phyloP scores from a whole-genome alignment of 306 rosid genomes.

The Quillaja saponaria region DNA sequence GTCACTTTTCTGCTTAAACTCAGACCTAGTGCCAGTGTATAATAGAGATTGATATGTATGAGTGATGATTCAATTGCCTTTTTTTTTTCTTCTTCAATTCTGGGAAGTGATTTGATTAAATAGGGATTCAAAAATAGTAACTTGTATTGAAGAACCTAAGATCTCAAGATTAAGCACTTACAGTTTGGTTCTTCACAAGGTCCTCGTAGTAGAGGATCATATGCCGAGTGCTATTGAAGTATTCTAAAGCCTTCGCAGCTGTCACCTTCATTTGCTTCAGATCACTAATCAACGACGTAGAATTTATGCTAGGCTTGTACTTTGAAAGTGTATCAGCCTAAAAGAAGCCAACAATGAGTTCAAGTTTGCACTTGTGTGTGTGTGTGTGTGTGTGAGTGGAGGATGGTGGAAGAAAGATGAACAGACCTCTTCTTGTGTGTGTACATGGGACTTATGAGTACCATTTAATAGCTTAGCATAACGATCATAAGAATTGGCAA shows the following conservation, averaged over 20 bases:
- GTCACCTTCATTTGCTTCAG: conserved; percentile 67
- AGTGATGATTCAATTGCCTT: not conserved
- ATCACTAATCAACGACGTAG: conserved; percentile 55
- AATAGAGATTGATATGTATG: not conserved
- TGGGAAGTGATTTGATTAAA: not conserved
- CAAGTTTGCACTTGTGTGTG: conserved; percentile 3
- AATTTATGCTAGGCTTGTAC: conserved; percentile 76
- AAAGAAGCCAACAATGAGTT: conserved; percentile 30
- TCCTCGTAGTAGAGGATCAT: conserved; percentile 81
- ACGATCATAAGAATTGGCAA: conserved; percentile 90
- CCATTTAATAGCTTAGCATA: conserved; percentile 89
- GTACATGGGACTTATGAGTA: conserved; percentile 93
- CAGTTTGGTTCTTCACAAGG: conserved; percentile 63
- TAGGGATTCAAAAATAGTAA: not conserved
- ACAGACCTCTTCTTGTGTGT: conserved; percentile 77
- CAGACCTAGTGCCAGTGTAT: not conserved
- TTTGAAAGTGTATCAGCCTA: conserved; percentile 80
- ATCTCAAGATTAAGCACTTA: conserved; percentile 40
- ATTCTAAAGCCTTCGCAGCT: conserved; percentile 58
- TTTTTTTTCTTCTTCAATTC: too few species aligned
- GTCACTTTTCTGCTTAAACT: conserved; percentile 10
- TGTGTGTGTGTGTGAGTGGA: not conserved
- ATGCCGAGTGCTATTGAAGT: conserved; percentile 77
- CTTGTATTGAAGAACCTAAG: not conserved
- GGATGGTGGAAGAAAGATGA: conserved; percentile 8